Base-by-base conservation (phyloP, 805 yeast genomes). In the Teunomyces stri region DNA sequence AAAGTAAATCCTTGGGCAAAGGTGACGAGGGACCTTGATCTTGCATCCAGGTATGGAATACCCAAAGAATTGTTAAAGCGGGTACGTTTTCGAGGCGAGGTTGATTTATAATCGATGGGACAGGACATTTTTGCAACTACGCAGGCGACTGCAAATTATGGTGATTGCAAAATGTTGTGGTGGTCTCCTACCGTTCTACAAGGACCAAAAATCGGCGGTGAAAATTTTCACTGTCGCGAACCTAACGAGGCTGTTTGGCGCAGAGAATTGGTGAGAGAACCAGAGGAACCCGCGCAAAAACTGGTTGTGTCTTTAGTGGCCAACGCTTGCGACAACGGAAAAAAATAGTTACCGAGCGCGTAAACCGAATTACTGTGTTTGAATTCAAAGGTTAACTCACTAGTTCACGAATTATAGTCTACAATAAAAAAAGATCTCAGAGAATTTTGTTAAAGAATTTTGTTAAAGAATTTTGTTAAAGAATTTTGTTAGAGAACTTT, bases 101-200 rank as follows among this genome's bases (percentile, higher is more conserved):
- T 6, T 13, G 16, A 9, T 13, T 7, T 27, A 13, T 9, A 22
- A n/a, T 37, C 40, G 1, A 21, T 21, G 16, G 15, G 40, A 15
- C 3, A 21, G 25, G 40, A 21, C 40, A 37, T 37, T 37, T 25
- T 37, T 37, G 40, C 40, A 37, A 27, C 18, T 10, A 37, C 18
- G 16, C 16, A 18, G 21, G 38, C 38, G 38, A 31, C 10, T 31
- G 34, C 34, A 31, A 31, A 31, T 31, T 31, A 4, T 13, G 12
- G 15, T 37, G 28, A 21, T 27, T 37, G 40, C 40, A 37, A 37
- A 37, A 37, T 37, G 40, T 12, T 16, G 12, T 35, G 38, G 21
- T 12, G 40, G 40, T 37, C 40, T 37, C 40, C 40, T 37, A 37
- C 40, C 40, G 40, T 20, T 20, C 40, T 37, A 37, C 28, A 37